Evolutionary conservation across 805 yeast genomes (phyloP), one percentile per base, ranked within the genome.

Genomic region (Nakazawaea wyomingensis): DNA sequence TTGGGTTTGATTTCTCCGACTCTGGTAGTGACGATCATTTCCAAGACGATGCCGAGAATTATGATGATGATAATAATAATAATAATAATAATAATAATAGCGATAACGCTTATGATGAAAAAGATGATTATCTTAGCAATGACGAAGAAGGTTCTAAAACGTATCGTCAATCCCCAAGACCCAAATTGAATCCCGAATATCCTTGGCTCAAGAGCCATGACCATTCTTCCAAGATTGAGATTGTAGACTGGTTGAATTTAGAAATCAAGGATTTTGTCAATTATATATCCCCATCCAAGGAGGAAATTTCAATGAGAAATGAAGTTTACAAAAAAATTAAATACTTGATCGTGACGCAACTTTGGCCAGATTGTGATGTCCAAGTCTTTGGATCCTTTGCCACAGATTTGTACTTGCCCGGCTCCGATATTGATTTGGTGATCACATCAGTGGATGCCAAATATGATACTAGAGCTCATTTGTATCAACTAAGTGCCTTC

Each of bases 361-460:
- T 82, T 41, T 91, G 97, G 96, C 80, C 80, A 1, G 85, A 78
- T 48, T 80, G 91, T 13, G 84, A 82, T 44, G 76, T 85, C 4
- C 82, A 82, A 48, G 95, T 90, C 6, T 91, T 93, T 67, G 99
- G 99, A 0, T 90, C 97, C 0, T 85, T 78, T 60, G 96, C 98
- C 0, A 90, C 97, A 0, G 96, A 90, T 56, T 66, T 91, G 48
- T 91, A 89, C 56, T 68, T 91, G 14, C 98, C 98, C 0, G 96
- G 96, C 2, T 87, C 96, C 0, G 99, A 91, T 69, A 88, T 91
- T 26, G 99, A 91, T 61, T 82, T 93, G 80, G 97, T 90, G 35
- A 76, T 91, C 19, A 68, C 82, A 3, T 83, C 95, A 18, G 62
- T 70, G 14, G 62, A 66, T 11, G 80, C 82, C 2, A 74, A 71